Base-by-base conservation (phyloP, 768 basidiomycete genomes). In the Mycena albidolilacea region DNA sequence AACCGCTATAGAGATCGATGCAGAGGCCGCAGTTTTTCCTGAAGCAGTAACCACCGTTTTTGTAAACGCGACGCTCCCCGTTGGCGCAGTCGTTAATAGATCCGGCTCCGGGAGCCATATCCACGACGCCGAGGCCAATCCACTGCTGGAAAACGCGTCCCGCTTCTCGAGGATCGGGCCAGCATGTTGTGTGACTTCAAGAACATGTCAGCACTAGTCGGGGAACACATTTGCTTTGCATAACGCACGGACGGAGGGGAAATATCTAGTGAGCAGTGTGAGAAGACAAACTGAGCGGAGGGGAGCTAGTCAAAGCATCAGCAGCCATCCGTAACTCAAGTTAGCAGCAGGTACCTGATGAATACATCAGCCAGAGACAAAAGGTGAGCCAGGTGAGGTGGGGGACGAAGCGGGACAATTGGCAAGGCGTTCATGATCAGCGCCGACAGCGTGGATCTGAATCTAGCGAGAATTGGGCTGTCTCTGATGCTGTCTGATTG, bases 91-190 rank as follows among this genome's bases (percentile, higher is more conserved):
- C 8, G 59, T 58, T 11, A 35, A 6, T 5, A 72, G n/a, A 50
- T 69, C 43, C 5, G 74, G 68, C 30, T 70, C 64, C 11, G 75
- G 68, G 8, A 67, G 59, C 75, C 75, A 75, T n/a, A 75, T 75
- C 75, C 75, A 75, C 41, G 57, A 66, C 15, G 75, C 75, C 3
- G 12, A 30, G 5, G 67, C 14, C 7, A 75, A 55, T 35, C 57
- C 68, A 19, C 37, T 75, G 63, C 67, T 54, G 17, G 59, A 46
- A 39, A 75, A 59, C 1, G 71, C 67, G 23, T 73, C 72, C 2
- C 71, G 60, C 48, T 48, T 71, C 55, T 37, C 44, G 5, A 58
- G 9, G 10, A 0, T 23, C 65, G 55, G 54, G 12, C 19, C 41
- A 50, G 37, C 4, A 23, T 21, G 12, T 21, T 41, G 50, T 50